Evolutionary conservation across 1,139 yeast species (phyloP), one percentile per base, ranked within the genome.

Genomic region (Zygosaccharomyces sapae): DNA sequence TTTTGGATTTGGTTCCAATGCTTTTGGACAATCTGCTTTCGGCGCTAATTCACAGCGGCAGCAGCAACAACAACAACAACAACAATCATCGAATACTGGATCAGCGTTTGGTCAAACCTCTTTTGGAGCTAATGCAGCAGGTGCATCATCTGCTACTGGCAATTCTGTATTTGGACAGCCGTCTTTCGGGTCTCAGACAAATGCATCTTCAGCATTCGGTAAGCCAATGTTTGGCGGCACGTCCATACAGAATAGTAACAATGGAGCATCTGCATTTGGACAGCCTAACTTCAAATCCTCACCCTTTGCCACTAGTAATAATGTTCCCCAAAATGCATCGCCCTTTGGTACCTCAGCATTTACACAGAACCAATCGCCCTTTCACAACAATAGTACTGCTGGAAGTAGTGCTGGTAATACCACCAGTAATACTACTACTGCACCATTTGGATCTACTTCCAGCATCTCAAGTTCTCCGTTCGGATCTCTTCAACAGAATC

Each of bases 361-460:
- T 24, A 34, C 36, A 29, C n/a, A 25, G 16, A 18, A 30, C 25
- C 38, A 47, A 20, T 49, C 68, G 4, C 54, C 63, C 12, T 66
- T 63, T 55, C 66, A 65, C 24, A 41, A 53, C 8, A 25, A 27
- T 22, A 2, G 8, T 22, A 22, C 7, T 22, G 8, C 25, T 6
- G 25, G 25, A 7, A 22, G 8, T 22, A 7, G 7, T 22, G 25
- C 25, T 22, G 22, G 22, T 20, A 20, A 20, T 20, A 20, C 22
- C 22, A 22, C 25, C 8, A 39, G 47, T 12, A 41, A 38, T 29
- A 39, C 13, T 12, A 19, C 30, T 13, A 22, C 24, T 33, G 22
- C 48, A 12, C 39, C 50, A 5, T 40, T 45, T 38, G 54, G 51
- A 27, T 31, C 43, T 10, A 19, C 43, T 6, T 20, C 41, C 1